Conservation (phyloP, 345 rosid genomes). For the Cardamine occulta region DNA sequence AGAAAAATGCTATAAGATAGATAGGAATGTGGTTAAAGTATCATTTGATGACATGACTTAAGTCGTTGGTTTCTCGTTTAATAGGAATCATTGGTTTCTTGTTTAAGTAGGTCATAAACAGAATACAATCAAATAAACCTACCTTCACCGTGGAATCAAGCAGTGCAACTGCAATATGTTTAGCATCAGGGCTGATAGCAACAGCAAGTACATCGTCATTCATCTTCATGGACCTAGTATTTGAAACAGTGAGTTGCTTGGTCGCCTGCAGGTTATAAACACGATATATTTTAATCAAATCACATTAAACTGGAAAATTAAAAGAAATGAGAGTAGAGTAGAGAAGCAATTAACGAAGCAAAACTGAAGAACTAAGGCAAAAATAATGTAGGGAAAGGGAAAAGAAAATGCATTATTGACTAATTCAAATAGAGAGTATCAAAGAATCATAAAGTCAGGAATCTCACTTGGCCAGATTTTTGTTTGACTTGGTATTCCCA, state of each 20-base stretch:
- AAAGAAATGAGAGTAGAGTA: background rate
- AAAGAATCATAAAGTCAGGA: constrained; percentile 26
- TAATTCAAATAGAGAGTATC: constrained; percentile 6
- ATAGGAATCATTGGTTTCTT: background rate
- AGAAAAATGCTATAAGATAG: constrained; percentile 12
- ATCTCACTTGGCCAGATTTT: constrained; percentile 67
- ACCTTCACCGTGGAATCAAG: constrained; percentile 97
- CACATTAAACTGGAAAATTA: background rate
- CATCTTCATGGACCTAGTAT: constrained; percentile 85
- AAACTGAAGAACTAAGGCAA: background rate
- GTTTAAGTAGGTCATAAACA: background rate
- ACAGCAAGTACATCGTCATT: constrained; percentile 89
- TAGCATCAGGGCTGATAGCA: constrained; percentile 87
- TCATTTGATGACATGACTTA: background rate
- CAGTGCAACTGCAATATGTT: constrained; percentile 90
- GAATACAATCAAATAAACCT: constrained; percentile 7
- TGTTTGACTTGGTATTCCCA: constrained; percentile 84
- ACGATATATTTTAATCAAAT: background rate
- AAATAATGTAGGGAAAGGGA: background rate
- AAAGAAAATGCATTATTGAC: background rate
- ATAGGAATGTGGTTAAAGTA: constrained; percentile 3
- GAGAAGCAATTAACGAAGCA: background rate
- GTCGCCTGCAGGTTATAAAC: constrained; percentile 55
- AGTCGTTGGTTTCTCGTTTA: background rate
- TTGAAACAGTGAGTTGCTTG: constrained; percentile 65